phyloP scores from a whole-genome alignment of 768 basidiomycete species.

The Calvatia gigantea region DNA sequence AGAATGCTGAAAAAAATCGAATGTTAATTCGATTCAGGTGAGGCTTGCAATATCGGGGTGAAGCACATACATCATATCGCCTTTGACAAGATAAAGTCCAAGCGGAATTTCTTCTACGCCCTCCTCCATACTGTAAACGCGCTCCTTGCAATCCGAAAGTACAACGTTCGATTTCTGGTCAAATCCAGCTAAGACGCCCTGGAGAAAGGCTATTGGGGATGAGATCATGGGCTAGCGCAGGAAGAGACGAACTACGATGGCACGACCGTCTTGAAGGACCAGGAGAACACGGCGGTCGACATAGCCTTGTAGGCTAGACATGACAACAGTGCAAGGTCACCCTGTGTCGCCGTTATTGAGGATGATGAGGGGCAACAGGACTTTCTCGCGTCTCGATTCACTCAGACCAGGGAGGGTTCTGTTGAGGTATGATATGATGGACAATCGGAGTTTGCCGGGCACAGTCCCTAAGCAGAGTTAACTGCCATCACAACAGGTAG shows the following conservation, averaged over 20 bases:
- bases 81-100: constrained; percentile 95
- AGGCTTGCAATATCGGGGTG: neutral
- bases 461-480: no score
- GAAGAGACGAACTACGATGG: constrained; percentile 72
- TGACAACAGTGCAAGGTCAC: constrained; percentile 28
- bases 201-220: constrained; percentile 1
- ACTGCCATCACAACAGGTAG: no score
- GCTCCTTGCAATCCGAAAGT: constrained; percentile 89
- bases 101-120: constrained; percentile 93
- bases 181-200: constrained; percentile 90
- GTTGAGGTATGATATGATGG: no score
- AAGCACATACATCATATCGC: constrained; percentile 89
- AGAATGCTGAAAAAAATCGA: constrained; percentile 46
- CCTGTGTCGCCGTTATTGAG: constrained; percentile 13
- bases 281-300: constrained; percentile 91
- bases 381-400: neutral
- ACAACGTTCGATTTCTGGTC: constrained; percentile 98
- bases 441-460: no score
- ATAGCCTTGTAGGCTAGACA: constrained; percentile 91
- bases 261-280: constrained; percentile 93
- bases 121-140: constrained; percentile 87
- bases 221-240: neutral
- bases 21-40: neutral
- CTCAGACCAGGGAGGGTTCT: no score
- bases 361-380: constrained; percentile 6